Base-by-base conservation (phyloP, 495 filamentous ascomycete species). In the Penicillium silybi region DNA sequence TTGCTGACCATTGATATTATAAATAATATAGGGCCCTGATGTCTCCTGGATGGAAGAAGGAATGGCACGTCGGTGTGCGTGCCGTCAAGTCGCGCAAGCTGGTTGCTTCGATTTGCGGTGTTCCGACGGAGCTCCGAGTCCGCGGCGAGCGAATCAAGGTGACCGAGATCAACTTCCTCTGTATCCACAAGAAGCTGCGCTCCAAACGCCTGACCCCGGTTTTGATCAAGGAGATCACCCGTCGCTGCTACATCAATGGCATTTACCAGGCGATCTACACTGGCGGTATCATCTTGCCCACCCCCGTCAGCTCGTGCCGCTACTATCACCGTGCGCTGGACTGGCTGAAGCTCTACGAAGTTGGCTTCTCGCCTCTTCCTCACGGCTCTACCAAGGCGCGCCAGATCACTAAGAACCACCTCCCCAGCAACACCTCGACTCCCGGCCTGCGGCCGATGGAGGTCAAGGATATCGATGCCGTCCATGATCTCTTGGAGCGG, bases 251-350 rank as follows among this genome's bases (percentile, higher is more conserved):
- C 66, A 62, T 87, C 20, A 76, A 83, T 37, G 86, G 84, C 3
- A 86, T 95, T 53, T 97, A 83, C 76, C 92, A 97, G 67, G 95
- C 92, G 32, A 89, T 97, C 61, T 96, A 96, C 70, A 98, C 95
- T 1, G 93, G 83, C 22, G 93, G 93, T 34, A 81, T 92, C 18
- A 83, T 97, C 25, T 77, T 98, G 2, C 95, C 93, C 6, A 92
- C 84, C 25, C 95, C 93, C 2, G 80, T 97, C 37, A 87, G 85
- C 69, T 96, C 92, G 11, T 95, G 90, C 69, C 81, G 92, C 41
- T 98, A 97, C 75, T 97, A 85, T 64, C 93, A 98, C 66, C 88
- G 93, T 46, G 82, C 88, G 13, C 69, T 98, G 46, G 85, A 98
- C 70, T 98, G 95, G 95, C 73, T 87, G 66, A 97, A 98, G 73